Percentiles rank a stretch among this genome's conserved stretches.
These are phyloP conservation scores for Cylindrotheca fusiformis DNA, from an alignment of 108 stramenopile species.

Conservation along the genomic window DNA sequence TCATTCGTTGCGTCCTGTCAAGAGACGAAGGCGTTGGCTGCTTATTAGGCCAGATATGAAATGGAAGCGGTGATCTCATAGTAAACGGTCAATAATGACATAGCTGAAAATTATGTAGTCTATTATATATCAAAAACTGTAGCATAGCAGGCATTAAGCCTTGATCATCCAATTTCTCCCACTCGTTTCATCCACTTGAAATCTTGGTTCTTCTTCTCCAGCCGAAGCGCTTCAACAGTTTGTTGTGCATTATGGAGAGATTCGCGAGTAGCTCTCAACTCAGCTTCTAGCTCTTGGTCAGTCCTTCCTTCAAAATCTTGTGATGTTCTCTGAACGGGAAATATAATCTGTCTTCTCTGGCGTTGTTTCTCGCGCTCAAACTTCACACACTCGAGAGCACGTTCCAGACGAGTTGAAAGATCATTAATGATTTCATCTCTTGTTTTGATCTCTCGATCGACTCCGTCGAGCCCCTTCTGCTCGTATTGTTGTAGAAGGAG, in stretches of 20 bases:
- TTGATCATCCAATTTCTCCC: no score
- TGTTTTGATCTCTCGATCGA: constrained; percentile 29
- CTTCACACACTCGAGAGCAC: constrained; percentile 42
- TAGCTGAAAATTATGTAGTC: no score
- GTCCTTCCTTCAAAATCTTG: neutral
- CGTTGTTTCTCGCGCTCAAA: constrained; percentile 34
- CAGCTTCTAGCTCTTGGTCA: neutral
- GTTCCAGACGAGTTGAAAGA: constrained; percentile 38
- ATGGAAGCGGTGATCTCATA: no score
- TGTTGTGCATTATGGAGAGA: neutral
- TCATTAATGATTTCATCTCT: constrained; percentile 51
- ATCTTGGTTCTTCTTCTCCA: no score
- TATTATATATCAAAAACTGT: no score
- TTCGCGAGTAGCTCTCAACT: neutral
- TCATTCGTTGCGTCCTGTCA: no score
- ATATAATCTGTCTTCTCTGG: constrained; percentile 59
- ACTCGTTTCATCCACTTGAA: no score
- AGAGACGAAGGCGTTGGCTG: no score
- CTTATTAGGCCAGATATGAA: no score
- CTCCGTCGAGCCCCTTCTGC: constrained; percentile 18
- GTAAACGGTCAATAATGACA: no score
- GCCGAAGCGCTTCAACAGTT: neutral
- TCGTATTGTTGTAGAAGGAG: constrained; percentile 37
- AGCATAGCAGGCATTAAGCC: no score
- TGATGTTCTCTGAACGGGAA: constrained; percentile 35